Evolutionary conservation across 2,329 filamentous ascomycete species (phyloP), one percentile per base, ranked within the genome.

Genomic region (Madurella mycetomatis): DNA sequence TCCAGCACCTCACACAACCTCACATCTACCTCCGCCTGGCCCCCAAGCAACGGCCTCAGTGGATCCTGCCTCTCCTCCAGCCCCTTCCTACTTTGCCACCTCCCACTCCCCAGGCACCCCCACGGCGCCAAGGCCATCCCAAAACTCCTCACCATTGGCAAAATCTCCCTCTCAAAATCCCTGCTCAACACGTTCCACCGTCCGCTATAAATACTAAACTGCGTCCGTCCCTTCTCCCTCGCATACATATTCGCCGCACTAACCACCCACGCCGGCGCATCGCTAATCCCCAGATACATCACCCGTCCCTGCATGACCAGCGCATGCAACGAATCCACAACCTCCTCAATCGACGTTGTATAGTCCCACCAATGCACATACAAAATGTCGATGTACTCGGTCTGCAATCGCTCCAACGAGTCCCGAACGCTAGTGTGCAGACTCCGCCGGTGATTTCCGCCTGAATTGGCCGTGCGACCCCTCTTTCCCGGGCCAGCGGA

Each of bases 231-330:
- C 58, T 90, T 81, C 58, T 82, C 78, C 41, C 84, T 79, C 7
- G 88, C 88, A 46, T 63, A 58, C 8, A 41, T 54, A 19, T 62
- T 61, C 15, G 50, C 66, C 40, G 55, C 73, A 69, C 70, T 75
- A n/a, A 86, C 84, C 15, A 86, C 69, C 85, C 85, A 89, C 4
- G 86, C 86, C 0, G 86, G 86, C 0, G 83, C 83, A 61, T 89
- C 70, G 12, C 68, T 71, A 18, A 71, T 60, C 15, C 73, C 73
- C 2, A 76, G 67, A 55, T 75, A 75, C 25, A 75, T 57, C 4
- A 75, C 70, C 59, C 72, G 72, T 41, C 73, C 73, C 42, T 69
- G 66, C 54, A 69, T 61, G 11, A 77, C 73, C 5, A 76, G 63
- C 12, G 67, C 60, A 58, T 77, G 69, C 43, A 76, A 68, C 5